Percentiles rank a stretch among this genome's conserved stretches.
Evolutionary conservation across 805 yeast genomes (phyloP).

Genomic region (Barnettozyma vustinii): DNA sequence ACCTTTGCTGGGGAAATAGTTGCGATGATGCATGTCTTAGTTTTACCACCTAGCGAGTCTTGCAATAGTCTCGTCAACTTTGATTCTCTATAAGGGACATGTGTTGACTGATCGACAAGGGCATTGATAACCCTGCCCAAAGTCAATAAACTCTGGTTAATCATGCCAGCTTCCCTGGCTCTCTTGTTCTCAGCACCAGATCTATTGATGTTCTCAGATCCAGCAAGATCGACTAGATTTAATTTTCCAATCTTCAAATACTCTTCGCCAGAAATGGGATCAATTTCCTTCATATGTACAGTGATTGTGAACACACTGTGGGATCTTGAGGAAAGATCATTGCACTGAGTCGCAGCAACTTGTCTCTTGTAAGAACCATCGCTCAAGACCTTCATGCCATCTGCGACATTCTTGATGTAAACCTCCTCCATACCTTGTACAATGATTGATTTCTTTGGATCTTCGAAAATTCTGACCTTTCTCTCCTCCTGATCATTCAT

Average conservation of each 20-base stretch:
- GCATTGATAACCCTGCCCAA: slow-evolving; percentile 83
- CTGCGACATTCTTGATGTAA: slow-evolving; percentile 42
- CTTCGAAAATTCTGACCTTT: slow-evolving; percentile 47
- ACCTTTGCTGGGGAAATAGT: slow-evolving; percentile 75
- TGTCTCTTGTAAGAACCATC: slow-evolving; percentile 59
- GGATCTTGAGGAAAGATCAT: slow-evolving; percentile 72
- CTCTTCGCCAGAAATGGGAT: slow-evolving; percentile 44
- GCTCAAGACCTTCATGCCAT: slow-evolving; percentile 46
- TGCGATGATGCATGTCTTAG: slow-evolving; percentile 78
- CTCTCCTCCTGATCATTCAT: slow-evolving; percentile 36
- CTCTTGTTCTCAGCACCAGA: slow-evolving; percentile 82
- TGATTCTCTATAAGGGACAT: slow-evolving; percentile 82
- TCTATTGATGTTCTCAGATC: slow-evolving; percentile 78
- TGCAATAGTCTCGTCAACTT: slow-evolving; percentile 74
- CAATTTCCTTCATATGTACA: slow-evolving; percentile 45
- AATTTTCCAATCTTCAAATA: slow-evolving; percentile 55
- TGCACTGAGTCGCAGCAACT: slow-evolving; percentile 74
- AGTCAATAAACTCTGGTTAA: slow-evolving; percentile 78
- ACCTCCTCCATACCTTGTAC: slow-evolving; percentile 56
- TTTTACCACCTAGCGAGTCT: slow-evolving; percentile 79
- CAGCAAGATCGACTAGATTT: slow-evolving; percentile 90
- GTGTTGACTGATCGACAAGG: slow-evolving; percentile 55
- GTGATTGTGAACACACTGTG: slow-evolving; percentile 77
- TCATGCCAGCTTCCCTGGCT: slow-evolving; percentile 89
- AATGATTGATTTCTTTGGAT: slow-evolving; percentile 36